phyloP scores from a whole-genome alignment of 768 basidiomycete species.

The Auriscalpium orientale region DNA sequence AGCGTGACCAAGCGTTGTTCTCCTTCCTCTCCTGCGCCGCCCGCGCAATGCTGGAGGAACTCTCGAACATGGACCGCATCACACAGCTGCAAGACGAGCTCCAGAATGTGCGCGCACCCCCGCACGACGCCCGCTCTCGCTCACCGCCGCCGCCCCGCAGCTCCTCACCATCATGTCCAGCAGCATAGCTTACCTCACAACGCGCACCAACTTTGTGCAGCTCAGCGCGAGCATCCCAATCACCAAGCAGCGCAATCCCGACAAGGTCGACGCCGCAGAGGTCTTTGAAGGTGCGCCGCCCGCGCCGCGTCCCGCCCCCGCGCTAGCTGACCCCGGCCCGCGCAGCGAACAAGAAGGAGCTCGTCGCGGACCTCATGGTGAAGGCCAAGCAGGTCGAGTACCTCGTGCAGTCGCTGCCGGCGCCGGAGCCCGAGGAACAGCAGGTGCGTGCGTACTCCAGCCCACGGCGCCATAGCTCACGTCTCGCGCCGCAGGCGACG shows the following conservation, averaged over 20 bases:
- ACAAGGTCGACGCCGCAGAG: constrained; percentile 65
- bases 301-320: no score
- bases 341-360: constrained; percentile 75
- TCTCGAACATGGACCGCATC: constrained; percentile 92
- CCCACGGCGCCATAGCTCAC: no score
- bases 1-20: not conserved
- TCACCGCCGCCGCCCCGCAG: constrained; percentile 26
- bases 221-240: constrained; percentile 76
- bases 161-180: constrained; percentile 86
- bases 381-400: constrained; percentile 89
- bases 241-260: constrained; percentile 67
- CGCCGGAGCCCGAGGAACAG: constrained; percentile 68
- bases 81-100: constrained; percentile 94
- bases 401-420: constrained; percentile 72
- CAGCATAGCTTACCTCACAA: constrained; percentile 72
- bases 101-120: constrained; percentile 51
- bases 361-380: constrained; percentile 72
- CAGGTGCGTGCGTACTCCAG: constrained; percentile 39
- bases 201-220: constrained; percentile 68
- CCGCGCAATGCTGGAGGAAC: constrained; percentile 88
- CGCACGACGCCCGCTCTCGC: not conserved
- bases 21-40: constrained; percentile 13
- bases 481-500: constrained; percentile 37
- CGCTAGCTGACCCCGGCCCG: not conserved
- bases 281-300: constrained; percentile 58